Base-by-base conservation (phyloP, 176 grass and related monocot genomes). In the Ananas comosus region DNA sequence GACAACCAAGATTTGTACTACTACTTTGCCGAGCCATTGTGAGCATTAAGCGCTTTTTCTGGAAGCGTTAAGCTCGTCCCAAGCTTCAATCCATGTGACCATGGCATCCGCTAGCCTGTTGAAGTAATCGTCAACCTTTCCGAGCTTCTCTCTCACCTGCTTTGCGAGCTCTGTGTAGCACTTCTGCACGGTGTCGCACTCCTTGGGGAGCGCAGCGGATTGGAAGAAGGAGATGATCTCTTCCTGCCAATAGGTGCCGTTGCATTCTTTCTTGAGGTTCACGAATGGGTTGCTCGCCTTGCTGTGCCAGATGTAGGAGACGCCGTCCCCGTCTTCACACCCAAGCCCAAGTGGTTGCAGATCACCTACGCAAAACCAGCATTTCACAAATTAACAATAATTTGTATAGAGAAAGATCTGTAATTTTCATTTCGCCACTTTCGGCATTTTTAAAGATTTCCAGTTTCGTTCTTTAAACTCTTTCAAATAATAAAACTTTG, bases 61-160 rank as follows among this genome's bases (percentile, higher is more conserved):
- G 16, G 67, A 28, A 16, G 88, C 67, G 82, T 92, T 96, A 53
- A 89, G 79, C 71, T 89, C 88, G 76, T 97, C 86, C 93, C 93
- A 97, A 47, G 93, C 93, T 50, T 92, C 88, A 2, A 97, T 92
- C 88, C 88, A 97, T 71, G 93, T 86, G 63, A 85, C 82, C 93
- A 97, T 97, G 71, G 88, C 93, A 81, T 96, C 89, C 1, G 79
- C 88, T 4, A 96, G 86, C 75, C 90, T 96, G 69, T 69, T 18
- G 50, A 96, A 96, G 76, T 92, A 92, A 27, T 14, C 61, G 47
- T 85, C 83, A 1, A 85, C 70, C 68, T 79, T 79, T 53, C 78
- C 78, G 1, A 85, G 77, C 52, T 80, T 80, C 72, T 70, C 78
- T 63, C 48, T 80, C 14, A 85, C 78, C 83, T 80, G 29, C 49